Evolutionary conservation across 1,284 basidiomycete genomes (phyloP).

Genomic region (Microbotryum intermedium): DNA sequence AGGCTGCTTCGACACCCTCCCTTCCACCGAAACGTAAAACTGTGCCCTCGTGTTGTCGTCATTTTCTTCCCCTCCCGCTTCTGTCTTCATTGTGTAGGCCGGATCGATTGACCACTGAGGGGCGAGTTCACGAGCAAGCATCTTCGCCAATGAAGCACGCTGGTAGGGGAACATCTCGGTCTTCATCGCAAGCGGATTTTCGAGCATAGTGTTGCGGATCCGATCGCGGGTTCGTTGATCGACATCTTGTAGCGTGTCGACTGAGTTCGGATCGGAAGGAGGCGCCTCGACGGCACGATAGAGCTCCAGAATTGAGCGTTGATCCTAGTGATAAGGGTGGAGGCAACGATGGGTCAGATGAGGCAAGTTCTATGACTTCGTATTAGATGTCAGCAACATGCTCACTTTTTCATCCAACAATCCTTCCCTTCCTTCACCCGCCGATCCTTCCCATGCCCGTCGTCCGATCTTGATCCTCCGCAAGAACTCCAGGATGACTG

Average conservation of each 20-base stretch:
- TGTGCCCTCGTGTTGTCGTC: neutral
- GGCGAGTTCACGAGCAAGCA: slow-evolving; percentile 29
- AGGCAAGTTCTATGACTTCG: neutral
- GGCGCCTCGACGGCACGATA: slow-evolving; percentile 27
- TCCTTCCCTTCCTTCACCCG: neutral
- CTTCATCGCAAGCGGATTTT: slow-evolving; percentile 9
- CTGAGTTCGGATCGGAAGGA: neutral
- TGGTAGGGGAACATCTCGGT: slow-evolving; percentile 17
- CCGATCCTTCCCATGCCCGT: slow-evolving; percentile 1
- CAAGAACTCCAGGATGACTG: slow-evolving; percentile 1
- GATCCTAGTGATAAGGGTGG: neutral
- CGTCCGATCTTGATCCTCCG: neutral
- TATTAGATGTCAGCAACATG: too few relatives aligned
- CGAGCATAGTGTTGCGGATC: slow-evolving; percentile 5
- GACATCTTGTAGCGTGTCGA: slow-evolving; percentile 6
- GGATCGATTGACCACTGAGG: slow-evolving; percentile 17
- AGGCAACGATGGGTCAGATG: neutral
- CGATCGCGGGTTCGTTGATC: slow-evolving; percentile 7
- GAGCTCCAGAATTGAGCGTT: slow-evolving; percentile 27
- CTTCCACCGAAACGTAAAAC: slow-evolving; percentile 2
- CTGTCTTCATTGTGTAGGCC: neutral
- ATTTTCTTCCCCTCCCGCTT: too few relatives aligned
- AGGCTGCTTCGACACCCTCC: slow-evolving; percentile 1
- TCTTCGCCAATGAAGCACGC: slow-evolving; percentile 29
- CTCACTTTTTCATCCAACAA: slow-evolving; percentile 11